These are phyloP conservation scores for Wallemia mellicola DNA, from an alignment of 1,284 basidiomycete species.

Conservation along the genomic window DNA sequence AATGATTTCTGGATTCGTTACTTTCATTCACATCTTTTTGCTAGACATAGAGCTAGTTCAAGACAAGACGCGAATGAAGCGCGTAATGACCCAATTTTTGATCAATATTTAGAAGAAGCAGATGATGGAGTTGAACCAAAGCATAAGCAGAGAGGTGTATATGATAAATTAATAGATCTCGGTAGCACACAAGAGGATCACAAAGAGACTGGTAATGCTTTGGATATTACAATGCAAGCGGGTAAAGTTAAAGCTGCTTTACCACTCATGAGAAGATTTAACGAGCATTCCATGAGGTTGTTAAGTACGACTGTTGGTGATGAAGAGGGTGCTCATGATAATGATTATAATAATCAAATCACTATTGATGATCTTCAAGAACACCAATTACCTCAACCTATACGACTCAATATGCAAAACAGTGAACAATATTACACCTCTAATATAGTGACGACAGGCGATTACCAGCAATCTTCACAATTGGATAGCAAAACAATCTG, in stretches of 20 bases:
- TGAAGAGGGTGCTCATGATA: neutral
- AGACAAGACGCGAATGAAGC: slow-evolving; percentile 52
- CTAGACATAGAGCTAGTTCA: slow-evolving; percentile 64
- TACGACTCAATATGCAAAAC: slow-evolving; percentile 41
- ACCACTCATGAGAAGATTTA: slow-evolving; percentile 85
- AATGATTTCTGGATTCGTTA: slow-evolving; percentile 88
- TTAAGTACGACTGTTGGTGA: slow-evolving; percentile 24
- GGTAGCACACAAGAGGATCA: slow-evolving; percentile 78
- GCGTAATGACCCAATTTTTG: slow-evolving; percentile 61
- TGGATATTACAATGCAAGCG: slow-evolving; percentile 80
- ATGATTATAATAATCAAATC: neutral
- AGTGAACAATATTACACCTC: slow-evolving; percentile 2
- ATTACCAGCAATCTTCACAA: no score
- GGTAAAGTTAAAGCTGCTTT: slow-evolving; percentile 60
- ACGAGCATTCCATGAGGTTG: slow-evolving; percentile 76
- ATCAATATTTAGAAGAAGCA: slow-evolving; percentile 74
- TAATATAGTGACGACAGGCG: no score
- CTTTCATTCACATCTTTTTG: slow-evolving; percentile 81
- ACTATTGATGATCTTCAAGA: slow-evolving; percentile 47
- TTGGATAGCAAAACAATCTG: neutral
- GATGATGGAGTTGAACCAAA: slow-evolving; percentile 75
- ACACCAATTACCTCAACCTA: slow-evolving; percentile 29
- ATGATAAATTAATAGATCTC: slow-evolving; percentile 55
- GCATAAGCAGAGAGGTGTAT: slow-evolving; percentile 29
- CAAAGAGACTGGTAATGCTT: slow-evolving; percentile 27